Percentiles rank a stretch among this genome's conserved stretches.
Conservation (phyloP, 2,329 filamentous ascomycete species). For the Dothistroma pini region DNA sequence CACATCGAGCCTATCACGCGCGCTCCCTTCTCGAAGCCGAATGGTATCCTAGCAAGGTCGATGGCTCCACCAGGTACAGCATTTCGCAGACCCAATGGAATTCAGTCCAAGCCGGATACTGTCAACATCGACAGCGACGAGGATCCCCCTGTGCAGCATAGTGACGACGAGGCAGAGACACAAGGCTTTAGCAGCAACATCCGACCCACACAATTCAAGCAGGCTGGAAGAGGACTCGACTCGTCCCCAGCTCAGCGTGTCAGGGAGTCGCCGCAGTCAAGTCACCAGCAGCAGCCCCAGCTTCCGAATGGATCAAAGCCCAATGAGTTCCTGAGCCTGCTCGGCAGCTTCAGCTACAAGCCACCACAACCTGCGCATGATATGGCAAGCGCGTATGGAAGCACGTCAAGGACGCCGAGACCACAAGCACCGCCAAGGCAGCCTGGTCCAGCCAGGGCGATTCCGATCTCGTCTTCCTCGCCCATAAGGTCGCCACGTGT, state of each 20-base stretch:
- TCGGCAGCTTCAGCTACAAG: slow-evolving; percentile 27
- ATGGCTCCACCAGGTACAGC: slow-evolving; percentile 75
- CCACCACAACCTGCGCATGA: slow-evolving; percentile 31
- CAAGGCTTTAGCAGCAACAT: slow-evolving; percentile 54
- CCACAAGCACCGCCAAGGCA: slow-evolving; percentile 17
- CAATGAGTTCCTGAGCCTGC: slow-evolving; percentile 23
- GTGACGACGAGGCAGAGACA: slow-evolving; percentile 28
- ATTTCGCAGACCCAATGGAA: slow-evolving; percentile 51
- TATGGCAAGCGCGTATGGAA: slow-evolving; percentile 43
- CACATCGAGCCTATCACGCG: slow-evolving; percentile 21
- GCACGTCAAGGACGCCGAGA: slow-evolving; percentile 24
- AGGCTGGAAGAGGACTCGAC: slow-evolving; percentile 35
- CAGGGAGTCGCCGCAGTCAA: slow-evolving; percentile 28
- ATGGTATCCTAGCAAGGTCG: slow-evolving; percentile 52
- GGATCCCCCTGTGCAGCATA: slow-evolving; percentile 36
- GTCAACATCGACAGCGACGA: slow-evolving; percentile 43
- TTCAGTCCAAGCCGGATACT: slow-evolving; percentile 20
- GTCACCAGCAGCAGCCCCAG: not conserved
- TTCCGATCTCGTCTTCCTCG: slow-evolving; percentile 4
- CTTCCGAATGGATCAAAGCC: slow-evolving; percentile 3
- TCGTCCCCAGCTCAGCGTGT: slow-evolving; percentile 30
- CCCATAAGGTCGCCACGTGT: slow-evolving; percentile 26
- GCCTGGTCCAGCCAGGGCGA: slow-evolving; percentile 9
- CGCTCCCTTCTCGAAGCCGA: slow-evolving; percentile 28
- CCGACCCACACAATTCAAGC: slow-evolving; percentile 56